Percentiles rank a stretch among this genome's conserved stretches.
Conservation (phyloP, 2,329 filamentous ascomycete genomes). For the Penicillium hesseltinei region DNA sequence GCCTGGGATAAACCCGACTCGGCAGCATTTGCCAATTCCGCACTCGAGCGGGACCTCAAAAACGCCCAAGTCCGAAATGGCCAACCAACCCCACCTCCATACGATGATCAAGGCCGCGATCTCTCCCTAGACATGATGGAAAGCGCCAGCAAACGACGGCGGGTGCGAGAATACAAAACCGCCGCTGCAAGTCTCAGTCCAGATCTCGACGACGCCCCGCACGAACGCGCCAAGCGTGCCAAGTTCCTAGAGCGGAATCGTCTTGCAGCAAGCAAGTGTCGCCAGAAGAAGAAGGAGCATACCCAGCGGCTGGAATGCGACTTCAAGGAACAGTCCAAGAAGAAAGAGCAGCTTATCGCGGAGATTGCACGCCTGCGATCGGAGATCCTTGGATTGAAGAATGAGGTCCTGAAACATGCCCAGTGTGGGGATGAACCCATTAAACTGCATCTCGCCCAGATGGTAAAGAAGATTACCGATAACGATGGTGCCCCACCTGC, state of each 20-base stretch:
- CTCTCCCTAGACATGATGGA: constrained; percentile 19
- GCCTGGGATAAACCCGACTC: constrained; percentile 30
- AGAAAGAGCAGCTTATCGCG: constrained; percentile 31
- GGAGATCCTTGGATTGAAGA: constrained; percentile 41
- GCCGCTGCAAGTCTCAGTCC: constrained; percentile 23
- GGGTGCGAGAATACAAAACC: constrained; percentile 14
- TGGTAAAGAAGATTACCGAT: constrained; percentile 39
- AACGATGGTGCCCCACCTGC: constrained; percentile 16
- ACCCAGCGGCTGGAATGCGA: constrained; percentile 50
- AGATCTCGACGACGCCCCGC: constrained; percentile 21
- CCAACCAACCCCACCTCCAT: constrained; percentile 39
- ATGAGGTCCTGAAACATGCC: constrained; percentile 41
- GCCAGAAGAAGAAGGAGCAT: constrained; percentile 62
- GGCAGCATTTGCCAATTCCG: constrained; percentile 25
- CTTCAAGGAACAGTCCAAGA: constrained; percentile 37
- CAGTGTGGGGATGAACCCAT: constrained; percentile 41
- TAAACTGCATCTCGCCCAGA: constrained; percentile 37
- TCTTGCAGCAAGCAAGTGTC: constrained; percentile 59
- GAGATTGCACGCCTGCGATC: constrained; percentile 38
- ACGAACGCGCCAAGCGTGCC: constrained; percentile 45
- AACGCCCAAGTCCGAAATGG: constrained; percentile 40
- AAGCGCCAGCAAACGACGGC: constrained; percentile 22
- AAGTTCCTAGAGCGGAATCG: constrained; percentile 60
- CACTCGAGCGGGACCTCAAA: constrained; percentile 33
- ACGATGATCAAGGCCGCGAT: constrained; percentile 27